Evolutionary conservation across 2,329 filamentous ascomycete genomes (phyloP), one percentile per base, ranked within the genome.

Genomic region (Arthrobotrys iridis): DNA sequence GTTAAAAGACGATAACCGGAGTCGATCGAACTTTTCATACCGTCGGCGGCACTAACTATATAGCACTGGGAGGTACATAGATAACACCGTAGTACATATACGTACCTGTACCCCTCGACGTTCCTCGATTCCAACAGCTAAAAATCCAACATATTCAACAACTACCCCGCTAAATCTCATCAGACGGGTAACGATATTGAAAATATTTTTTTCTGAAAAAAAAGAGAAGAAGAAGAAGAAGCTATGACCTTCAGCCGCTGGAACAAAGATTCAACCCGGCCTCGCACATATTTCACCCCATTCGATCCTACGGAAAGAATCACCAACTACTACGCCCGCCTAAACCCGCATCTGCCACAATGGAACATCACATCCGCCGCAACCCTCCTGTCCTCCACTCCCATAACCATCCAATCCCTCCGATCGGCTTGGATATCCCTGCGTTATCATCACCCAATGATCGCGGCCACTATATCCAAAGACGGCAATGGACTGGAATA

Each of bases 351-450:
- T 18, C 8, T 15, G 1, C 24, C 24, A 15, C 65, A 62, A 46
- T 55, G 45, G 33, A 4, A 22, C 3, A 43, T 63, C 15, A 7
- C 33, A 3, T 13, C 35, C 13, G 57, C 33, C 10, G 57, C 15
- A 1, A 35, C 40, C 26, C 43, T 70, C n/a, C 35, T 57, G 3
- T 2, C 26, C 8, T 11, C 37, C 0, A n/a, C 8, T 15, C 41
- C 13, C 13, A 24, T 37, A 40, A n/a, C 41, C 15, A 13, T 62
- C 8, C 20, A 60, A 45, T 11, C 40, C 4, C 15, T 70, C 4
- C 62, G 63, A 35, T 35, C 28, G 2, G 65, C 65, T 13, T 70
- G 65, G 65, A 15, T 45, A 28, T 8, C 24, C 7, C 26, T 63
- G 3, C 55, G 65, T 11, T 45, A 55, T 15, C 10, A 10, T 7